Percentiles rank a stretch among this genome's conserved stretches.
Conservation (phyloP, 2,329 filamentous ascomycete genomes). For the Trichophyton equinum region DNA sequence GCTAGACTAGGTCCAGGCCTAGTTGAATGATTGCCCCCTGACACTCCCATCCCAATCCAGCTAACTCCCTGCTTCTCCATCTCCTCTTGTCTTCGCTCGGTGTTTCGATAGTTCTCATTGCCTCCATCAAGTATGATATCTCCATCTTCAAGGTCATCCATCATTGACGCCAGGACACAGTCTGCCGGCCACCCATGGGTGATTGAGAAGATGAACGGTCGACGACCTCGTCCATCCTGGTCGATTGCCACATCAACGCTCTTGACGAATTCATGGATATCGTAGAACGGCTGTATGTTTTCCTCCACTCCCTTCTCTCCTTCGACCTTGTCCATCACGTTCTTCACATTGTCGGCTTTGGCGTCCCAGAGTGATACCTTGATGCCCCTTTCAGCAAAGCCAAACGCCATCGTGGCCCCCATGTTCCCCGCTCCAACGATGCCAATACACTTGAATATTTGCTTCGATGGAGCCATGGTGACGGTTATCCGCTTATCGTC, state of each 20-base stretch:
- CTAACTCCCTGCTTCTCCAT: conserved; percentile 46
- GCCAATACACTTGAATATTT: conserved; percentile 27
- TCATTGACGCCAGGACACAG: conserved; percentile 28
- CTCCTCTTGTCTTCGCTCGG: conserved; percentile 49
- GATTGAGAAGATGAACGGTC: conserved; percentile 31
- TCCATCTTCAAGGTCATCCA: conserved; percentile 42
- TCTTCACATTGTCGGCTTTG: conserved; percentile 23
- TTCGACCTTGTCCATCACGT: conserved; percentile 18
- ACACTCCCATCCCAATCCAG: conserved; percentile 57
- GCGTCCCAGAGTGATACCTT: conserved; percentile 31
- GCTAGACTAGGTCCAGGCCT: conserved; percentile 55
- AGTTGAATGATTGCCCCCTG: conserved; percentile 56
- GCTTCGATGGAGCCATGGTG: conserved; percentile 9
- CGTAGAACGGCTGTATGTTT: conserved; percentile 24
- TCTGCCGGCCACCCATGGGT: conserved; percentile 30
- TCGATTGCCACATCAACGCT: conserved; percentile 16
- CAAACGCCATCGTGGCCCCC: conserved; percentile 34
- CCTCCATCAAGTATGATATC: conserved; percentile 58
- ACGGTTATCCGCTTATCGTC: conserved; percentile 2
- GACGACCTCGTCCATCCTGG: conserved; percentile 19
- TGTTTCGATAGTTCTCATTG: conserved; percentile 55
- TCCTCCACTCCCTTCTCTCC: conserved; percentile 19
- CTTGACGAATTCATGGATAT: conserved; percentile 25
- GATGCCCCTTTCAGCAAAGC: conserved; percentile 28
- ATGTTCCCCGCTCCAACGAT: conserved; percentile 32